A percentile compares a stretch with the other conserved stretches of the same genome.
These are phyloP conservation scores for Aspergillus egyptiacus DNA, from an alignment of 495 filamentous ascomycete genomes.

Conservation along the genomic window DNA sequence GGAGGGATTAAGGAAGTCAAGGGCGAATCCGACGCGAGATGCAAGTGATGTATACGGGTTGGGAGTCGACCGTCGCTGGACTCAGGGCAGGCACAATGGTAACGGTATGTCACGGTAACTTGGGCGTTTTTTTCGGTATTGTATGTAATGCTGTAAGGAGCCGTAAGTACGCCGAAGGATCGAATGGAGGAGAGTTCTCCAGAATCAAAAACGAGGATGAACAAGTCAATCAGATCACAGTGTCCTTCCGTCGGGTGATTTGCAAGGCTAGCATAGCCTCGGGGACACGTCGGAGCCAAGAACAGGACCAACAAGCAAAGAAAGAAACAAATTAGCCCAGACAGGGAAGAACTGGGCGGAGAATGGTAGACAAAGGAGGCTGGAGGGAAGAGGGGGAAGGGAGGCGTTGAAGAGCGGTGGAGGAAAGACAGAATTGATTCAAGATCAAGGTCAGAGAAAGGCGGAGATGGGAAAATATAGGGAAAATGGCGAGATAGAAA, in stretches of 20 bases:
- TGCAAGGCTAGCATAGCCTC: constrained; percentile 30
- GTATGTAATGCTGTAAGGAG: not conserved
- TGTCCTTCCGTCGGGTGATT: constrained; percentile 28
- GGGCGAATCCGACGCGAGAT: constrained; percentile 16
- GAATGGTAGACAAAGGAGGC: constrained; percentile 9
- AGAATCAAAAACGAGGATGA: constrained; percentile 9
- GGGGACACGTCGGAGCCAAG: constrained; percentile 22
- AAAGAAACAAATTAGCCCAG: constrained; percentile 3
- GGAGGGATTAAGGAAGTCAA: constrained; percentile 8
- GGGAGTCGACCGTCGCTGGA: constrained; percentile 17
- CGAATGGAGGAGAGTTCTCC: constrained; percentile 17
- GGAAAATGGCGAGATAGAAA: too few relatives aligned
- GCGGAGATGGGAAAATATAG: constrained; percentile 12
- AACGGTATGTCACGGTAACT: constrained; percentile 10
- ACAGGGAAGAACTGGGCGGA: constrained; percentile 11
- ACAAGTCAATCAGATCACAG: constrained; percentile 25
- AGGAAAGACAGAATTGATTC: constrained; percentile 1
- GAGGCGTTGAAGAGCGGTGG: constrained; percentile 23
- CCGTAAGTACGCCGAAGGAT: constrained; percentile 8
- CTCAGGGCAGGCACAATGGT: constrained; percentile 9
- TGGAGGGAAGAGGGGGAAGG: constrained; percentile 20
- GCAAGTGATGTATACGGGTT: constrained; percentile 26
- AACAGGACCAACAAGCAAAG: not conserved
- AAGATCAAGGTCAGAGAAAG: not conserved
- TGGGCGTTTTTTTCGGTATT: constrained; percentile 12